Percentiles rank a stretch among this genome's conserved stretches.
Evolutionary conservation across 2,329 filamentous ascomycete genomes (phyloP).

Genomic region (Xylaria sp.): DNA sequence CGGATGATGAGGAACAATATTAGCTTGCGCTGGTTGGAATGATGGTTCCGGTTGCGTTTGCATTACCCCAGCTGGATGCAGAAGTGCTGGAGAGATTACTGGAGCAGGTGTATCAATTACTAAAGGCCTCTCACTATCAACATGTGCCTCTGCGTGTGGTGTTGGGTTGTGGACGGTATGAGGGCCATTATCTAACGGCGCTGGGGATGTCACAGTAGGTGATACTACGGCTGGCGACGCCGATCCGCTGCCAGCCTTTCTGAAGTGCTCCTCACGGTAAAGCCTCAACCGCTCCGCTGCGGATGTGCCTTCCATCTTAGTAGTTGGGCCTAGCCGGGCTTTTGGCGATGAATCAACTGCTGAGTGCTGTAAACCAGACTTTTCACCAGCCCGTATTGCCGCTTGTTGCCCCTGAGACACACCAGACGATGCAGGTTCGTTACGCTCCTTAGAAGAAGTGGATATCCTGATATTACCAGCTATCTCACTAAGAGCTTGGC

Average conservation of each 20-base stretch:
- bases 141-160: conserved; percentile 9
- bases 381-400: not conserved
- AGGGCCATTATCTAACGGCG: not conserved
- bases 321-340: conserved; percentile 5
- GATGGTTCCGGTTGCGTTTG: conserved; percentile 15
- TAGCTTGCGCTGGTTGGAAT: not conserved
- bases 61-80: conserved; percentile 21
- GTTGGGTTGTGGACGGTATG: conserved; percentile 5
- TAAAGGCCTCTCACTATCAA: not conserved
- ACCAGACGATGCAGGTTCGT: not conserved
- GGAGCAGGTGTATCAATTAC: not conserved
- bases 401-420: not conserved
- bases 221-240: conserved; percentile 6
- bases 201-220: conserved; percentile 6
- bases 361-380: not conserved
- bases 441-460: conserved; percentile 22
- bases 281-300: conserved; percentile 35
- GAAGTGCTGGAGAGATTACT: conserved; percentile 17
- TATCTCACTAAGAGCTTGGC: conserved; percentile 37
- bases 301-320: conserved; percentile 33
- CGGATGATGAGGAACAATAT: not conserved
- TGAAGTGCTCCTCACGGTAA: conserved; percentile 32
- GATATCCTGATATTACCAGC: conserved; percentile 37
- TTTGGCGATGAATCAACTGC: conserved; percentile 2
- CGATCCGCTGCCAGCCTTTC: conserved; percentile 1